A percentile compares a stretch with the other conserved stretches of the same genome.
Conservation (phyloP, 345 rosid species). For the Pistacia vera region DNA sequence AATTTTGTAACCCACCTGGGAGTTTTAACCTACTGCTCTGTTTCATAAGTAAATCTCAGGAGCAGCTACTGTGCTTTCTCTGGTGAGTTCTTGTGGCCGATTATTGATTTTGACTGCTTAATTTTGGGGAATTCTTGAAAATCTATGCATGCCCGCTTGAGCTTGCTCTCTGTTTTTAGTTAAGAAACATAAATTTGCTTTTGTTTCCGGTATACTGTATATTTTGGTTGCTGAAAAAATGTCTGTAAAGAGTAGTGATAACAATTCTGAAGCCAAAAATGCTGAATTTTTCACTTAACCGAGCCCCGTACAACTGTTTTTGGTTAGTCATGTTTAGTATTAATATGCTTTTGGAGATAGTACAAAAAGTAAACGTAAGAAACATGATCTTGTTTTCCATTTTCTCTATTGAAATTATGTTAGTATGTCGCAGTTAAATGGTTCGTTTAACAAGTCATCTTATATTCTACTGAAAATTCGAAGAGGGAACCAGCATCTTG, state of each 20-base stretch:
- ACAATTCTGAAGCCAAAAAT: not conserved
- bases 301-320: not conserved
- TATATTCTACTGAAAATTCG: not conserved
- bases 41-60: slow-evolving; percentile 20
- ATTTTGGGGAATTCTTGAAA: slow-evolving; percentile 7
- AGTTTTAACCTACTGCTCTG: slow-evolving; percentile 24
- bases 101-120: slow-evolving; percentile 12
- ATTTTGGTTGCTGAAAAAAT: slow-evolving; percentile 14
- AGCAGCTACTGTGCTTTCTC: slow-evolving; percentile 21
- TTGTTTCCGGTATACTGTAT: not conserved
- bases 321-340: not conserved
- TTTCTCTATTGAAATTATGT: not conserved
- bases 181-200: slow-evolving; percentile 2
- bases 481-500: not conserved
- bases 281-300: not conserved
- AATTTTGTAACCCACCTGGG: slow-evolving; percentile 34
- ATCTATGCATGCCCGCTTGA: not conserved
- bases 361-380: not conserved
- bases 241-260: not conserved
- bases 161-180: not conserved
- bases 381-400: not conserved
- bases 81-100: slow-evolving; percentile 39
- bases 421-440: not conserved
- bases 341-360: not conserved
- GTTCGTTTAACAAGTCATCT: not conserved